A percentile compares a stretch with the other conserved stretches of the same genome.
phyloP scores from a whole-genome alignment of 2,329 filamentous ascomycete species.

The Didymellaceae sp. region DNA sequence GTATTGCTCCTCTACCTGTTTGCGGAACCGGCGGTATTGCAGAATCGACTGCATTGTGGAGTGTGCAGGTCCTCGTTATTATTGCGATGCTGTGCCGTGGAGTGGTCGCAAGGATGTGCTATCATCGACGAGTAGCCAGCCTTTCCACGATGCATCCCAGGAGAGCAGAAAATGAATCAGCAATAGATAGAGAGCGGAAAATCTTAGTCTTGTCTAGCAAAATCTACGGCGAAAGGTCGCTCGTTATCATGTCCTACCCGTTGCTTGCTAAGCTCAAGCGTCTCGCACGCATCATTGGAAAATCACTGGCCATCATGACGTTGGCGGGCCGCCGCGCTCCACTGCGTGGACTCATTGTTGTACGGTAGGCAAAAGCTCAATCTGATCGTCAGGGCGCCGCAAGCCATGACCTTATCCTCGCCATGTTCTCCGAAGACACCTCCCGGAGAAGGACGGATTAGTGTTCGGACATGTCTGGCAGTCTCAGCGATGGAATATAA shows the following conservation, averaged over 20 bases:
- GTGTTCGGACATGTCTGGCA: too few species aligned
- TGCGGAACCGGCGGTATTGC: constrained; percentile 32
- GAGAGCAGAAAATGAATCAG: not conserved
- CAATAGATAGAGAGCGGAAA: not conserved
- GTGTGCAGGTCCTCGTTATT: not conserved
- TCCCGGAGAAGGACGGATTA: constrained; percentile 3
- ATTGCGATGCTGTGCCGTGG: not conserved
- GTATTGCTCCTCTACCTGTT: constrained; percentile 18
- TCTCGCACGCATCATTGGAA: constrained; percentile 15
- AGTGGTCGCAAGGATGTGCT: not conserved
- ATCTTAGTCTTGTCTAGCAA: not conserved
- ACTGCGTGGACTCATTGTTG: not conserved
- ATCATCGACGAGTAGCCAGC: not conserved
- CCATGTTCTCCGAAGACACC: constrained; percentile 2
- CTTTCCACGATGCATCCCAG: not conserved
- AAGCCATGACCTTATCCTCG: constrained; percentile 1
- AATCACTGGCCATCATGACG: constrained; percentile 9
- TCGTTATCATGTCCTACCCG: not conserved
- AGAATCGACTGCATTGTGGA: constrained; percentile 35
- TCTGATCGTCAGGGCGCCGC: constrained; percentile 4
- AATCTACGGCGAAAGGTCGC: not conserved
- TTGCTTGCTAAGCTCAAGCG: constrained; percentile 6
- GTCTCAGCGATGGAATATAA: too few species aligned
- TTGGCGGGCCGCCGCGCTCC: constrained; percentile 9
- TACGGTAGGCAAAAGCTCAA: not conserved